These are phyloP conservation scores for Cordyceps farinosa DNA, from an alignment of 2,329 filamentous ascomycete species.

Conservation along the genomic window DNA sequence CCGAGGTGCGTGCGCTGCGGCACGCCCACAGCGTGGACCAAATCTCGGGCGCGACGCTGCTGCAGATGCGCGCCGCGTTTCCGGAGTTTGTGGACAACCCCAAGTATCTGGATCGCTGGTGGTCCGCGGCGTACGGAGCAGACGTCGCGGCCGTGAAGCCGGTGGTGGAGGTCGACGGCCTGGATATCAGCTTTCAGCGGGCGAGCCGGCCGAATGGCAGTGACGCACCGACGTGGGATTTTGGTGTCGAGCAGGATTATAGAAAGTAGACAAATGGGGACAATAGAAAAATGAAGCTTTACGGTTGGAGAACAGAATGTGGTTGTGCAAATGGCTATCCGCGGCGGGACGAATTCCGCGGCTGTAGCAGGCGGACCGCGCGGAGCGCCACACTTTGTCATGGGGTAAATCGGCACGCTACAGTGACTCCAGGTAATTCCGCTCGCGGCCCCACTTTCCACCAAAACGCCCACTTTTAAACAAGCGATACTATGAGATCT, in stretches of 20 bases:
- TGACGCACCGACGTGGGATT: conserved; percentile 55
- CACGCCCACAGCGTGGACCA: conserved; percentile 64
- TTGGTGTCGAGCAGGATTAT: conserved; percentile 41
- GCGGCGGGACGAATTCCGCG: neutral
- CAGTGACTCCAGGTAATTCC: neutral
- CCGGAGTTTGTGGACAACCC: conserved; percentile 51
- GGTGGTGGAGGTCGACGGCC: conserved; percentile 41
- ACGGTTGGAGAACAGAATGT: neutral
- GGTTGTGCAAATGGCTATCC: neutral
- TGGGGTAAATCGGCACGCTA: neutral
- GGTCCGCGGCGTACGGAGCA: conserved; percentile 39
- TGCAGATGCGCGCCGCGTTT: conserved; percentile 49
- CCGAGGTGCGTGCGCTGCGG: conserved; percentile 53
- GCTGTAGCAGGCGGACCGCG: neutral
- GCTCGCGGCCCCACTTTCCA: too few relatives aligned
- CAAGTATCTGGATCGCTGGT: conserved; percentile 48
- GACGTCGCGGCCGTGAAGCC: conserved; percentile 42
- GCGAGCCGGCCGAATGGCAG: conserved; percentile 50
- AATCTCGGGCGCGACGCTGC: conserved; percentile 57
- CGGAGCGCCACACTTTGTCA: neutral
- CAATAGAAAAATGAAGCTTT: neutral
- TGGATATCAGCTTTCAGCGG: conserved; percentile 43
- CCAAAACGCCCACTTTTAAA: too few relatives aligned
- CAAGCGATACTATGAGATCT: too few relatives aligned
- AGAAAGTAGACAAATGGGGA: conserved; percentile 5